Evolutionary conservation across 1,284 basidiomycete species (phyloP).

Genomic region (Melampsora americana): DNA sequence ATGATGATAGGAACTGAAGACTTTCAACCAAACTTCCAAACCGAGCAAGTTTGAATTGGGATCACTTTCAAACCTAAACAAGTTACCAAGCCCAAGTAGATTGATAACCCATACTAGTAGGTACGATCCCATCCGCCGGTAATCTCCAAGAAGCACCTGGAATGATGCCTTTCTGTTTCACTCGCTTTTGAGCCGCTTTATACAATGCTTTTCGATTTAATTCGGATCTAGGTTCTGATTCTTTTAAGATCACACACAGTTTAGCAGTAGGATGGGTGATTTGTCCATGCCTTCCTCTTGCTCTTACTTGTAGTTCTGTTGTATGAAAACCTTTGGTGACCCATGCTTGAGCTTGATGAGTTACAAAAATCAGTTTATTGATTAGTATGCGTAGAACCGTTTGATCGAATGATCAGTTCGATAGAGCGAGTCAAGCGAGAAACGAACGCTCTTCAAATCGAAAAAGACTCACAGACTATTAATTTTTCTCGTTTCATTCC

Average conservation of each 20-base stretch:
- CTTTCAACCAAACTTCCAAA: no score
- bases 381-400: not conserved
- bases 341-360: slow-evolving; percentile 41
- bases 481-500: slow-evolving; percentile 28
- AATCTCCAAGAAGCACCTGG: slow-evolving; percentile 31
- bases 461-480: slow-evolving; percentile 17
- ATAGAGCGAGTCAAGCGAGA: no score
- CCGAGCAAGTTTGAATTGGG: no score
- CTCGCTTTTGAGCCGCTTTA: slow-evolving; percentile 7
- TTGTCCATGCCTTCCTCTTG: slow-evolving; percentile 32
- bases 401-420: no score
- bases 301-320: slow-evolving; percentile 36
- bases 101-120: slow-evolving; percentile 12
- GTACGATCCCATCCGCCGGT: slow-evolving; percentile 35
- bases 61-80: no score
- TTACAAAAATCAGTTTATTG: no score
- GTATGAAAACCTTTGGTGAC: slow-evolving; percentile 37
- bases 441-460: not conserved
- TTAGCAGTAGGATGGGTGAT: slow-evolving; percentile 32
- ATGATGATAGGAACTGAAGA: no score
- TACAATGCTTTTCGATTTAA: not conserved
- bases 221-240: slow-evolving; percentile 13
- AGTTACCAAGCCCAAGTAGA: slow-evolving; percentile 34
- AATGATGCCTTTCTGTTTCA: slow-evolving; percentile 24
- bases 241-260: slow-evolving; percentile 19